Evolutionary conservation across 1,284 basidiomycete species (phyloP).

Genomic region (Vanrija pseudolonga): DNA sequence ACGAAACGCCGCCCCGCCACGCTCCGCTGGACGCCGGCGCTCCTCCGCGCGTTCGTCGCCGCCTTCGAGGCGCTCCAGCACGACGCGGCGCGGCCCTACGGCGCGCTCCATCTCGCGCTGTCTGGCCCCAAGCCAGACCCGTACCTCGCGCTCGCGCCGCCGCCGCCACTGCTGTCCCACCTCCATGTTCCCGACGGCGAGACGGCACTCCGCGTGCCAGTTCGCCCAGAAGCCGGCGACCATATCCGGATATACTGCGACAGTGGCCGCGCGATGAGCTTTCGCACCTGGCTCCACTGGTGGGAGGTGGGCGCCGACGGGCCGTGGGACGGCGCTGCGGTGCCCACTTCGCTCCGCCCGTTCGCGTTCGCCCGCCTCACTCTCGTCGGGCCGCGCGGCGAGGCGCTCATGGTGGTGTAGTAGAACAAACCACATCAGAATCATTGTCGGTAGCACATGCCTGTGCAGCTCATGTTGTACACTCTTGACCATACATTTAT

Average conservation of each 20-base stretch:
- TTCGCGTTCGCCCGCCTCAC: constrained; percentile 29
- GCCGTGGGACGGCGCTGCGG: neutral
- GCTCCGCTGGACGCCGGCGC: constrained; percentile 23
- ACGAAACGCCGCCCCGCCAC: constrained; percentile 6
- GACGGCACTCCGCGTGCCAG: neutral
- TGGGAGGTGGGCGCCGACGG: constrained; percentile 5
- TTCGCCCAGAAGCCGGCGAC: constrained; percentile 34
- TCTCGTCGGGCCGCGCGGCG: constrained; percentile 33
- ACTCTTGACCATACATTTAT: neutral
- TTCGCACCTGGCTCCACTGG: constrained; percentile 36
- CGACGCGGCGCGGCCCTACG: constrained; percentile 14
- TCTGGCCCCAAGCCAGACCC: constrained; percentile 40
- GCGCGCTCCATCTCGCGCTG: constrained; percentile 11
- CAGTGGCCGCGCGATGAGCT: constrained; percentile 23
- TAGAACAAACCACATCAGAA: no score
- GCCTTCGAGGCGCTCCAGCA: constrained; percentile 21
- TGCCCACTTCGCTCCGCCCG: constrained; percentile 1
- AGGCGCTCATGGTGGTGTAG: constrained; percentile 34
- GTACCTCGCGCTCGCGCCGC: constrained; percentile 19
- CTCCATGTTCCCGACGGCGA: neutral
- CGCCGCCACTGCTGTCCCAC: constrained; percentile 7
- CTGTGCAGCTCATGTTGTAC: neutral
- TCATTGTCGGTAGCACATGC: no score
- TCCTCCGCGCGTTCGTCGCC: constrained; percentile 19
- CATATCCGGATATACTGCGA: constrained; percentile 40